These are phyloP conservation scores for Alnus glutinosa DNA, from an alignment of 306 rosid genomes.

Conservation along the genomic window DNA sequence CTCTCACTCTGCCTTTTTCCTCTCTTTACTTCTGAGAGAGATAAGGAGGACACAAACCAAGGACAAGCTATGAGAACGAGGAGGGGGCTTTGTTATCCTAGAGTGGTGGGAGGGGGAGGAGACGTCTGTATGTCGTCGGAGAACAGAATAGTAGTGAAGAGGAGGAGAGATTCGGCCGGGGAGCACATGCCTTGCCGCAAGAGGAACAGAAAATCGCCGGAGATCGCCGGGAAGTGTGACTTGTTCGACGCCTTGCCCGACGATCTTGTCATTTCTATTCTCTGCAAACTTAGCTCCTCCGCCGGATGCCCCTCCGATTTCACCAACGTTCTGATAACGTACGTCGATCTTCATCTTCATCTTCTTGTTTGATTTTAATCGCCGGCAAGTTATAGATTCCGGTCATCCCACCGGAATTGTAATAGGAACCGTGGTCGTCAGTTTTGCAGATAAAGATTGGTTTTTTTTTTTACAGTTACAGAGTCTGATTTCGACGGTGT, in stretches of 20 bases:
- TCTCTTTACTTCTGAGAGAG: constrained; percentile 24
- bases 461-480: background rate
- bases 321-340: constrained; percentile 65
- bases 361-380: background rate
- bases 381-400: background rate
- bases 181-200: constrained; percentile 40
- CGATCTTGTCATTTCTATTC: constrained; percentile 69
- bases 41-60: background rate
- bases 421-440: background rate
- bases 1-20: constrained; percentile 10
- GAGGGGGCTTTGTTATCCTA: constrained; percentile 53
- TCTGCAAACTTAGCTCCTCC: constrained; percentile 60
- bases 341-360: background rate
- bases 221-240: constrained; percentile 18
- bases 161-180: constrained; percentile 36
- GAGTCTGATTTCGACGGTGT: background rate
- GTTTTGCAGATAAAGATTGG: background rate
- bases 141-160: constrained; percentile 20
- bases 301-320: constrained; percentile 70
- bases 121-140: constrained; percentile 22
- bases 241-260: constrained; percentile 74
- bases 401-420: background rate
- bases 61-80: constrained; percentile 58
- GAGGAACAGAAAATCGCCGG: constrained; percentile 36
- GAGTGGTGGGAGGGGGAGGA: constrained; percentile 10